Percentiles rank a stretch among this genome's conserved stretches.
Evolutionary conservation across 2,329 filamentous ascomycete genomes (phyloP).

Genomic region (Clarireedia homoeocarpa): DNA sequence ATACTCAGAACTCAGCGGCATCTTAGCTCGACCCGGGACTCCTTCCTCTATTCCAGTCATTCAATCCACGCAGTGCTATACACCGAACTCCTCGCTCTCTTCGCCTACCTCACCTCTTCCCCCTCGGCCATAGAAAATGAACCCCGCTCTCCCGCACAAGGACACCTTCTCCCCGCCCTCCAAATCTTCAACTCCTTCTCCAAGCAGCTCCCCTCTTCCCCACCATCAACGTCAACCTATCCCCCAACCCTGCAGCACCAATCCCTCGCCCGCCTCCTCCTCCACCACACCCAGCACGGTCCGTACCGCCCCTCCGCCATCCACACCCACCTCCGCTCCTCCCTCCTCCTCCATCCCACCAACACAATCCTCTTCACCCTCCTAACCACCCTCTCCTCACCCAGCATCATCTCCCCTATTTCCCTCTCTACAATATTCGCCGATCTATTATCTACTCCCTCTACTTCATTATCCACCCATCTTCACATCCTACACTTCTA

Average conservation of each 20-base stretch:
- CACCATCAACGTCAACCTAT: slow-evolving; percentile 23
- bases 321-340: slow-evolving; percentile 51
- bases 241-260: slow-evolving; percentile 62
- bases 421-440: background rate
- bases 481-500: slow-evolving; percentile 50
- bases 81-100: slow-evolving; percentile 55
- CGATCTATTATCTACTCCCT: slow-evolving; percentile 22
- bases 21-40: slow-evolving; percentile 47
- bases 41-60: slow-evolving; percentile 44
- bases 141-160: slow-evolving; percentile 40
- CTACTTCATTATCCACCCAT: slow-evolving; percentile 38
- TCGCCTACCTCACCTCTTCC: slow-evolving; percentile 51
- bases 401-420: background rate
- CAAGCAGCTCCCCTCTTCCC: slow-evolving; percentile 33
- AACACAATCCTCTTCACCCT: slow-evolving; percentile 71
- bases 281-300: slow-evolving; percentile 50
- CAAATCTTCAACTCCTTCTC: slow-evolving; percentile 35
- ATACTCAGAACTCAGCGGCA: slow-evolving; percentile 47
- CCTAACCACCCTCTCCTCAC: slow-evolving; percentile 37
- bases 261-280: slow-evolving; percentile 56
- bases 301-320: slow-evolving; percentile 62
- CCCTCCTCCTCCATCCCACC: slow-evolving; percentile 57
- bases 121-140: slow-evolving; percentile 29
- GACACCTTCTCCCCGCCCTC: slow-evolving; percentile 47
- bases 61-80: slow-evolving; percentile 43